These are phyloP conservation scores for Sedum album DNA, from an alignment of 164 flowering plant species.

Conservation along the genomic window DNA sequence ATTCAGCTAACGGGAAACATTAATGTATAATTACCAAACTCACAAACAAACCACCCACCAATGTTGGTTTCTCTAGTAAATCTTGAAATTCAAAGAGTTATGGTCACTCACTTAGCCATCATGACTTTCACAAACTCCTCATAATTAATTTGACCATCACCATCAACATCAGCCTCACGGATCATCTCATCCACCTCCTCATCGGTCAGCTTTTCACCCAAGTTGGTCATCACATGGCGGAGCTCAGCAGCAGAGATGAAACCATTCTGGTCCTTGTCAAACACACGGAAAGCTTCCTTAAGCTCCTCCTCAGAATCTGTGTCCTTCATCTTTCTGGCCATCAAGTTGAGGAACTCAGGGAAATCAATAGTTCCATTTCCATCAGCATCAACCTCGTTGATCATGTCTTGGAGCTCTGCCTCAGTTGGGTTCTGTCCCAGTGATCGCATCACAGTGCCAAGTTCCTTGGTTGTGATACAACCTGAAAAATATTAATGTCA, in stretches of 20 bases:
- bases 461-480: not conserved
- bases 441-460: not conserved
- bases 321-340: not conserved
- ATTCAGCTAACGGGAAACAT: not conserved
- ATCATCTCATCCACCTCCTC: constrained; percentile 1
- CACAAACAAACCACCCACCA: not conserved
- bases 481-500: not conserved
- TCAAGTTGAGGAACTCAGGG: not conserved
- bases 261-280: not conserved
- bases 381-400: not conserved
- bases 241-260: not conserved
- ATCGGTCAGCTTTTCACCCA: not conserved
- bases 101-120: not conserved
- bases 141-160: not conserved
- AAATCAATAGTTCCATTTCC: not conserved
- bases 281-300: not conserved
- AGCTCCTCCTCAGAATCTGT: not conserved
- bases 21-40: not conserved
- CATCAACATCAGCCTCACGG: not conserved
- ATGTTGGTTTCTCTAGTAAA: not conserved
- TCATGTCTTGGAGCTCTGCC: not conserved
- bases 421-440: not conserved
- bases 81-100: not conserved
- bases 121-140: not conserved
- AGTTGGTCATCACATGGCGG: not conserved